Conservation (phyloP, 768 basidiomycete genomes). For the Phylloporus sp. region DNA sequence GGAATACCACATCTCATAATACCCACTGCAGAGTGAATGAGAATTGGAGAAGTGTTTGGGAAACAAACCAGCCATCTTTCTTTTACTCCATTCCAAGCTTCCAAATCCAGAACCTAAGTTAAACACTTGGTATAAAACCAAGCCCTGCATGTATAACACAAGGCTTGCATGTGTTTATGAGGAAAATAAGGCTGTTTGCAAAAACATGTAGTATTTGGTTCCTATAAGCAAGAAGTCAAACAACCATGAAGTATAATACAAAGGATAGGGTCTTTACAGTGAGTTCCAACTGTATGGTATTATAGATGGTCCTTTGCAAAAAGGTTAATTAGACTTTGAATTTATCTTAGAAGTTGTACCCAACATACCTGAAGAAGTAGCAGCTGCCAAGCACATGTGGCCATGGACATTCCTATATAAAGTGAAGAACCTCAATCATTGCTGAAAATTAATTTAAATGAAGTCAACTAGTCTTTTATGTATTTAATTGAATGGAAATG, state of each 20-base stretch:
- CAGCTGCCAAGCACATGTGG: not conserved
- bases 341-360: no score
- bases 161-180: not conserved
- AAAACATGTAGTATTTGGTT: not conserved
- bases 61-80: not conserved
- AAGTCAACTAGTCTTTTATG: no score
- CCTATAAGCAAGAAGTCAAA: not conserved
- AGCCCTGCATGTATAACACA: not conserved
- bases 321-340: not conserved
- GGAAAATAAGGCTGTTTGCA: not conserved
- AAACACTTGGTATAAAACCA: not conserved
- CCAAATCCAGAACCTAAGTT: not conserved
- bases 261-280: not conserved
- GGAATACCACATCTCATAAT: not conserved
- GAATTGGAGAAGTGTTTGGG: not conserved
- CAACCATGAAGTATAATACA: not conserved
- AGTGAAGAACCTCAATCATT: not conserved
- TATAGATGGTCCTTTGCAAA: not conserved
- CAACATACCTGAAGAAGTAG: not conserved
- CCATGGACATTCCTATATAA: not conserved
- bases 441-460: not conserved
- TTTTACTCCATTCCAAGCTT: not conserved
- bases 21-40: not conserved
- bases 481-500: not conserved
- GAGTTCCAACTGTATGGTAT: not conserved